Evolutionary conservation across 1,139 yeast genomes (phyloP), one percentile per base, ranked within the genome.

Genomic region (Taphrina communis): DNA sequence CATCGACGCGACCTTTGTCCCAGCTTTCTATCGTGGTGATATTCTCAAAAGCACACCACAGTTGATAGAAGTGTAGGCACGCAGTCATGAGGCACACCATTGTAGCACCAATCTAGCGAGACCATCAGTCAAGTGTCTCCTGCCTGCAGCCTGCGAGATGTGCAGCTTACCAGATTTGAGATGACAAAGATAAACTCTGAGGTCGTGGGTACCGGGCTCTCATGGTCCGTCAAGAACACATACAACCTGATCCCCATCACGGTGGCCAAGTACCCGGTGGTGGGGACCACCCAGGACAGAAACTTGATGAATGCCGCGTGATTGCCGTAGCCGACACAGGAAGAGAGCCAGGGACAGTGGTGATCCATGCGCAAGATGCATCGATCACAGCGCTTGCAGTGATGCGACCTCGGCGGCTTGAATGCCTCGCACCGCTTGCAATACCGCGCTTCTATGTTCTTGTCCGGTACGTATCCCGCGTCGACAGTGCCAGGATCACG

Each of bases 21-120:
- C 99, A 94, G 1, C 84, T 81, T 77, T 94, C 99, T 70, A 94
- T 93, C 77, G 91, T 96, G 1, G 98, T 87, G 84, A 86, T 88
- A n/a, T 97, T 97, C 52, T 81, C 80, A 66, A 85, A 76, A 1
- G 84, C 74, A 74, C 88, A 86, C 66, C 81, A 77, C 14, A 53
- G 12, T 21, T 63, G 67, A 2, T 88, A 46, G 70, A 93, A 88
- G 71, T 97, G 82, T 1, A 87, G 2, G 93, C 84, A 0, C 92
- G 81, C 35, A 86, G 75, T 41, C 84, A 77, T 1, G 92, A 87
- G 74, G 92, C 84, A 1, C 39, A 46, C 53, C n/a, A n/a, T 41
- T 2, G 42, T 8, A 11, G 62, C 62, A 44, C 62, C 62, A 31
- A 58, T 14, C 62, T 58, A 44, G 31, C 2, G 31, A 25, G 2